Evolutionary conservation across 805 yeast genomes (phyloP).

Genomic region (Barnettozyma siamensis): DNA sequence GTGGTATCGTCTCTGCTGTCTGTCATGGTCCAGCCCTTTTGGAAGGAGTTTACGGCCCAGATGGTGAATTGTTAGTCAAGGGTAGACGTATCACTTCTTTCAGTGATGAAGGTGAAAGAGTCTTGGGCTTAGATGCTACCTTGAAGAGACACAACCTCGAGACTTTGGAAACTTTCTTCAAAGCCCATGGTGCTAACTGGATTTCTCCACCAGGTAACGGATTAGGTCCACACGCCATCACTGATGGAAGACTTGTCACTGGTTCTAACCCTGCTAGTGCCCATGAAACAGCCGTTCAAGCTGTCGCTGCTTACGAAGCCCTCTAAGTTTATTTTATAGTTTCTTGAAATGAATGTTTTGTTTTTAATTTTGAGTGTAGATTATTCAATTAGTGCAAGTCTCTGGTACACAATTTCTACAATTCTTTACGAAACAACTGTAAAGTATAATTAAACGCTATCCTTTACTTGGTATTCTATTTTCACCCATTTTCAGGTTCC

Average conservation of each 20-base stretch:
- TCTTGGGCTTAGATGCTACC: constrained; percentile 22
- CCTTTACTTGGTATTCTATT: too few relatives aligned
- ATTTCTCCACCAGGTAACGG: constrained; percentile 42
- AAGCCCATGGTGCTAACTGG: constrained; percentile 37
- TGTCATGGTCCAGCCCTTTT: constrained; percentile 66
- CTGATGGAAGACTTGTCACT: constrained; percentile 56
- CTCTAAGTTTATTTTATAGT: too few relatives aligned
- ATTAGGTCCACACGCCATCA: constrained; percentile 44
- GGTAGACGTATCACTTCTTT: constrained; percentile 57
- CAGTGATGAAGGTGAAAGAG: constrained; percentile 45
- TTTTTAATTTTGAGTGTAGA: too few relatives aligned
- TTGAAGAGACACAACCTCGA: constrained; percentile 25
- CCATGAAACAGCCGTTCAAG: constrained; percentile 39
- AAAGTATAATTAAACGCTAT: too few relatives aligned
- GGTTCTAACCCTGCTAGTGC: constrained; percentile 64
- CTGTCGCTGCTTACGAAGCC: constrained; percentile 22
- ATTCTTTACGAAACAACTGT: too few relatives aligned
- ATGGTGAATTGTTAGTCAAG: constrained; percentile 40
- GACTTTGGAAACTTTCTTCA: constrained; percentile 35
- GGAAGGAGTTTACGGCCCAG: constrained; percentile 38
- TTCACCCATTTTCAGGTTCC: too few relatives aligned
- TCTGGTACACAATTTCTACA: too few relatives aligned
- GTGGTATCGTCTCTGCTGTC: constrained; percentile 57
- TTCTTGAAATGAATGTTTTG: too few relatives aligned
- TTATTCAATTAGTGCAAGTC: too few relatives aligned